A percentile compares a stretch with the other conserved stretches of the same genome.
phyloP scores from a whole-genome alignment of 495 filamentous ascomycete species.

The Pyronema domesticum region DNA sequence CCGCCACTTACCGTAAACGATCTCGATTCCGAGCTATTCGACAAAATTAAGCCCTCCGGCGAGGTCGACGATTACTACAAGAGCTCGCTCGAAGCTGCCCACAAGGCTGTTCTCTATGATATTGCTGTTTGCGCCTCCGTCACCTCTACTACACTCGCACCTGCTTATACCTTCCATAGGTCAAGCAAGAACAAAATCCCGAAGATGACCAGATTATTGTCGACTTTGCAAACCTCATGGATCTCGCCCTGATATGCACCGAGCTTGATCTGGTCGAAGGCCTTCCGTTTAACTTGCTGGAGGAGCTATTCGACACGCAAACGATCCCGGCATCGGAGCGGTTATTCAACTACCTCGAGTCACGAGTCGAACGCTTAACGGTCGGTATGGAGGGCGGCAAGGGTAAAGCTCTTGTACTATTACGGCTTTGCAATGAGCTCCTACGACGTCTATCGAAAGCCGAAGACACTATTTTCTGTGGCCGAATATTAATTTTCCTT shows the following conservation, averaged over 20 bases:
- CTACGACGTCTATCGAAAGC: slow-evolving; percentile 77
- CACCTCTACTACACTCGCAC: slow-evolving; percentile 49
- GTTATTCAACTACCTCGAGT: slow-evolving; percentile 88
- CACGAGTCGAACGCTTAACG: slow-evolving; percentile 68
- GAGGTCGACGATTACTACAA: slow-evolving; percentile 18
- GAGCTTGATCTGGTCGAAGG: slow-evolving; percentile 65
- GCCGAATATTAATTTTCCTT: slow-evolving; percentile 89
- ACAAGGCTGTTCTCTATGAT: slow-evolving; percentile 20
- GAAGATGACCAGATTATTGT: slow-evolving; percentile 47
- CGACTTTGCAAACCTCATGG: slow-evolving; percentile 79
- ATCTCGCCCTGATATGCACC: slow-evolving; percentile 70
- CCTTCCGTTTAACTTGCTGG: slow-evolving; percentile 72
- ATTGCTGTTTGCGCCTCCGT: slow-evolving; percentile 25
- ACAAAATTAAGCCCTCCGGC: slow-evolving; percentile 25
- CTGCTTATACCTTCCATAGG: slow-evolving; percentile 37
- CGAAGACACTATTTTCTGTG: slow-evolving; percentile 93
- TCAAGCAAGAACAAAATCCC: slow-evolving; percentile 1
- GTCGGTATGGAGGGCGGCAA: slow-evolving; percentile 32
- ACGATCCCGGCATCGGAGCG: slow-evolving; percentile 77
- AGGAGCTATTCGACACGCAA: slow-evolving; percentile 90
- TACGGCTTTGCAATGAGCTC: slow-evolving; percentile 88
- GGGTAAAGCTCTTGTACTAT: slow-evolving; percentile 69
- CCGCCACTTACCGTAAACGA: slow-evolving; percentile 52
- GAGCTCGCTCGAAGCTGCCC: slow-evolving; percentile 18
- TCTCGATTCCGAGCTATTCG: slow-evolving; percentile 32